phyloP scores from a whole-genome alignment of 2,329 filamentous ascomycete genomes.

The Atkinsonella hypoxylon region DNA sequence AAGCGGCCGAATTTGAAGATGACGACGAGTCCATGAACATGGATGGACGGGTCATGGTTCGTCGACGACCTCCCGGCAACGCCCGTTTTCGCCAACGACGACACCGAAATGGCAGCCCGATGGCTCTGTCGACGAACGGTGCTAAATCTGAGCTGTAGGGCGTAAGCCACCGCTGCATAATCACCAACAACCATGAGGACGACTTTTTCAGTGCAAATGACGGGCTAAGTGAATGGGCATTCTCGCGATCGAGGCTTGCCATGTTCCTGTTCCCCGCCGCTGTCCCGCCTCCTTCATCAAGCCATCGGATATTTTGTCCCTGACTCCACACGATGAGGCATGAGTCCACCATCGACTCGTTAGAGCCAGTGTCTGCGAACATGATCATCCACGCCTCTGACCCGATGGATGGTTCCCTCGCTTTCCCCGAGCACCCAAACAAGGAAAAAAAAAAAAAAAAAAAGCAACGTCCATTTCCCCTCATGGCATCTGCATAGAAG shows the following conservation, averaged over 20 bases:
- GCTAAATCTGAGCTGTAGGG: conserved; percentile 43
- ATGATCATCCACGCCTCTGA: neutral
- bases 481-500: conserved; percentile 19
- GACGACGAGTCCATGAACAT: conserved; percentile 39
- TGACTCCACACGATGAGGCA: neutral
- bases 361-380: neutral
- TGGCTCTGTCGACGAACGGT: conserved; percentile 43
- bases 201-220: neutral
- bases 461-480: neutral
- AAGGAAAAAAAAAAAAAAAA: neutral
- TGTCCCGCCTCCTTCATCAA: neutral
- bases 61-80: conserved; percentile 32
- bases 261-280: neutral
- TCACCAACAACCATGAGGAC: neutral
- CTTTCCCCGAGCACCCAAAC: neutral
- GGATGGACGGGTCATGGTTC: conserved; percentile 28
- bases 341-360: neutral
- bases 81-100: conserved; percentile 29
- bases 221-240: neutral
- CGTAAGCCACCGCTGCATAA: neutral
- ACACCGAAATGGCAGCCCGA: conserved; percentile 44
- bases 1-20: conserved; percentile 46
- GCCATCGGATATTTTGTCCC: neutral
- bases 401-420: neutral
- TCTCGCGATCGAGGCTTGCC: conserved; percentile 1